phyloP scores from a whole-genome alignment of 345 rosid species.

The Cardiospermum halicacabum region DNA sequence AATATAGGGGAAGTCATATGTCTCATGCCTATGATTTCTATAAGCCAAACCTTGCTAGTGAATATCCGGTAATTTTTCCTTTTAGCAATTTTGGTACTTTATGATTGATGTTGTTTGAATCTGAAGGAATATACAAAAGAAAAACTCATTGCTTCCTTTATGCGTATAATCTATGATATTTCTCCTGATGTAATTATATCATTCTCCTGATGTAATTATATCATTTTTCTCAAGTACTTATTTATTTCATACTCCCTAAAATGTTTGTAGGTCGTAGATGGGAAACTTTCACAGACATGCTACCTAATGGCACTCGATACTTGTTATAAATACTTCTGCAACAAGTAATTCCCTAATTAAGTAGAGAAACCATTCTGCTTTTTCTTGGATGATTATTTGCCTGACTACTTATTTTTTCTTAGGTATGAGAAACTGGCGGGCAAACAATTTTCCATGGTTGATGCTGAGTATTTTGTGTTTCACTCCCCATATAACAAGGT shows the following conservation, averaged over 20 bases:
- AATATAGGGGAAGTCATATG: conserved; percentile 93
- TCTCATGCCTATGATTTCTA: conserved; percentile 98
- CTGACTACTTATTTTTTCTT: conserved; percentile 16
- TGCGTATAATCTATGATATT: not conserved
- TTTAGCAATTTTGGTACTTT: not conserved
- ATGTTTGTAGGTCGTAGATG: conserved; percentile 86
- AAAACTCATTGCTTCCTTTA: not conserved
- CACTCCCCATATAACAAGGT: conserved; percentile 99
- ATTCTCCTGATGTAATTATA: not conserved
- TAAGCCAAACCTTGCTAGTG: conserved; percentile 99
- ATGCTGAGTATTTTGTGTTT: conserved; percentile 78
- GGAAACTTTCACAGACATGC: conserved; percentile 98
- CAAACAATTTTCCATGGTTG: conserved; percentile 71
- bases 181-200: too few relatives aligned
- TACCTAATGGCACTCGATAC: conserved; percentile 96
- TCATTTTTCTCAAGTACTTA: not conserved
- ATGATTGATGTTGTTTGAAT: not conserved
- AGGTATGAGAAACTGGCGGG: conserved; percentile 88
- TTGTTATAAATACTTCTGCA: conserved; percentile 78
- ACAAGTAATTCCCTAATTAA: conserved; percentile 51
- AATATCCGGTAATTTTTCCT: conserved; percentile 75
- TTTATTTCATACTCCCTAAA: conserved; percentile 2
- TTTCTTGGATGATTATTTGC: conserved; percentile 2
- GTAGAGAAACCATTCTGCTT: conserved; percentile 3
- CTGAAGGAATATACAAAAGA: too few relatives aligned